Conservation (phyloP, 2,329 filamentous ascomycete species). For the Fusarium aywerte region DNA sequence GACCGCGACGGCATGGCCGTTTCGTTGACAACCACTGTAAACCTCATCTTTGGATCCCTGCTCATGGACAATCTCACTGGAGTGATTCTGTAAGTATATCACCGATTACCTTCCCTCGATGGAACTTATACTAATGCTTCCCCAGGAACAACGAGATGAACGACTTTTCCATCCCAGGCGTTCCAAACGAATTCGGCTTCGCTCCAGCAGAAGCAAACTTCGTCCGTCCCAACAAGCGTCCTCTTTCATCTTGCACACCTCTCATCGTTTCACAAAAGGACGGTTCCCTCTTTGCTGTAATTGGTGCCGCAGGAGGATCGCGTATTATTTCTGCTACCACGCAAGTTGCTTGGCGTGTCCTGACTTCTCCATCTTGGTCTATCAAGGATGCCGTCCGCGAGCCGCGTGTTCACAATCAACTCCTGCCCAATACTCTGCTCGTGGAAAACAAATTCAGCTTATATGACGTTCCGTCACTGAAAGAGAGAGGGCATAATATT, state of each 20-base stretch:
- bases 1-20: constrained; percentile 80
- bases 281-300: constrained; percentile 72
- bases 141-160: constrained; percentile 71
- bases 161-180: constrained; percentile 87
- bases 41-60: constrained; percentile 83
- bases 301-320: constrained; percentile 83
- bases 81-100: constrained; percentile 71
- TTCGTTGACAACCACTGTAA: constrained; percentile 86
- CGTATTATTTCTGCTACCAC: constrained; percentile 85
- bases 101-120: constrained; percentile 41
- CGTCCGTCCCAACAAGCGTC: constrained; percentile 82
- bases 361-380: constrained; percentile 69
- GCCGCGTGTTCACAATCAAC: constrained; percentile 83
- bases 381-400: constrained; percentile 70
- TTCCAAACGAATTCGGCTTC: constrained; percentile 85
- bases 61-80: constrained; percentile 85
- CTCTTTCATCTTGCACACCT: constrained; percentile 84
- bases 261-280: constrained; percentile 75
- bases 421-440: constrained; percentile 74
- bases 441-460: constrained; percentile 77
- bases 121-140: not conserved
- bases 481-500: constrained; percentile 74
- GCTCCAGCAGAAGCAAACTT: constrained; percentile 83
- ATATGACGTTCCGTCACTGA: constrained; percentile 71
- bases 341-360: constrained; percentile 76